Evolutionary conservation across 805 yeast species (phyloP), one percentile per base, ranked within the genome.

Genomic region (Sugiyamaella marilandica): DNA sequence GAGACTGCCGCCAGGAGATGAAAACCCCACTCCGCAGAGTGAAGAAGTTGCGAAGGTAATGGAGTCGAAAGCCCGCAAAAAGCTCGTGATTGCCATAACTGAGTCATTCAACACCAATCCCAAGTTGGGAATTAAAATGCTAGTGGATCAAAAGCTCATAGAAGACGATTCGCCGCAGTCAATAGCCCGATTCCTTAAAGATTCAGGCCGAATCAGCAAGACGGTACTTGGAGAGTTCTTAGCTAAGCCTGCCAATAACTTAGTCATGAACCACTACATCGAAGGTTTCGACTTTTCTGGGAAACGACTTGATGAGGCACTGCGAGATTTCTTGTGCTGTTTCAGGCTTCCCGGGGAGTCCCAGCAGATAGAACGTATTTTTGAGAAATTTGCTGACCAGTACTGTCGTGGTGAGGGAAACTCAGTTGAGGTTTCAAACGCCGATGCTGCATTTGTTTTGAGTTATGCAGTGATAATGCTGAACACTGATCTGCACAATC

Each of bases 291-390:
- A 91, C 53, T 91, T 91, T 65, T 72, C 75, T 35, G 85, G 80
- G 16, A 73, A 86, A 60, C 76, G 99, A 63, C 92, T 95, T 2
- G 99, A 94, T 68, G 97, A 92, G 68, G 97, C 97, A 0, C 73
- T 94, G 49, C 78, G 99, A 62, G 76, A 87, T 52, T 68, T 94
- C 55, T 74, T 95, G 59, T 85, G 87, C 52, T 80, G 86, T 18
- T 92, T 94, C 65, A 80, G 99, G 67, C 75, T 94, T 47, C 98
- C 98, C 1, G 99, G 99, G 55, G 99, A 94, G 70, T 86, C 97
- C 0, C 98, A 90, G 64, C 97, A 89, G 67, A 94, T 94, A 65
- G 99, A 94, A 67, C 78, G 97, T 62, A 81, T 92, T 13, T 85
- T 94, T 29, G 97, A 92, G 62, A 74, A 81, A 5, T 94, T 94